Evolutionary conservation across 441 rosid genomes (phyloP).

Genomic region (Erodium trifolium): DNA sequence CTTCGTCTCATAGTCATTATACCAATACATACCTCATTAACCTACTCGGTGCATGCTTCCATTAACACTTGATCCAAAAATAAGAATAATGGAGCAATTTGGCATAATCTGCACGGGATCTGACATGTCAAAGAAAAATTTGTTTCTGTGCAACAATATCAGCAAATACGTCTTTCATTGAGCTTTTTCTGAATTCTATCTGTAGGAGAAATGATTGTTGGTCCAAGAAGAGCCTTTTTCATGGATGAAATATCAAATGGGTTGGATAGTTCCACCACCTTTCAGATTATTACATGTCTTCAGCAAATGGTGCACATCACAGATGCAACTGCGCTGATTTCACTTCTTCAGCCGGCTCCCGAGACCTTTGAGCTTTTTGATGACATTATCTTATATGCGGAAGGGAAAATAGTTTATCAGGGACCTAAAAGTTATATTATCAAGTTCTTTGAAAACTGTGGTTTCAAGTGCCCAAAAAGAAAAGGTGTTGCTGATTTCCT

Average conservation of each 20-base stretch:
- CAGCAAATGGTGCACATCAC: slow-evolving; percentile 51
- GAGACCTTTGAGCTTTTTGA: slow-evolving; percentile 58
- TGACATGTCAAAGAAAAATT: too few species aligned
- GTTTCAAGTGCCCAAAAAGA: slow-evolving; percentile 55
- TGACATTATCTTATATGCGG: slow-evolving; percentile 22
- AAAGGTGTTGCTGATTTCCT: slow-evolving; percentile 62
- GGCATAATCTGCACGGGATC: too few species aligned
- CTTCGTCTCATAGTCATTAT: too few species aligned
- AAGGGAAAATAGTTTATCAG: slow-evolving; percentile 45
- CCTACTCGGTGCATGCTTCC: too few species aligned
- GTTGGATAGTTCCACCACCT: slow-evolving; percentile 62
- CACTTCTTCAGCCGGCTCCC: slow-evolving; percentile 62
- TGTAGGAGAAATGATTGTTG: slow-evolving; percentile 58
- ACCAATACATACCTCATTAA: too few species aligned
- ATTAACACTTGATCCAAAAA: too few species aligned
- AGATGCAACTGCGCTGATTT: slow-evolving; percentile 46
- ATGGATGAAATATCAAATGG: slow-evolving; percentile 72
- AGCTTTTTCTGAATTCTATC: too few species aligned
- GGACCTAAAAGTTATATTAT: slow-evolving; percentile 37
- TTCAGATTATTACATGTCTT: slow-evolving; percentile 50
- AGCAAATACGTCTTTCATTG: too few species aligned
- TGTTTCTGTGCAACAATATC: too few species aligned
- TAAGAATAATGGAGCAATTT: too few species aligned
- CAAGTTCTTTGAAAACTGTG: slow-evolving; percentile 49
- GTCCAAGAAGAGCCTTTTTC: slow-evolving; percentile 52